phyloP scores from a whole-genome alignment of 768 basidiomycete species.

The Collybia nuda region DNA sequence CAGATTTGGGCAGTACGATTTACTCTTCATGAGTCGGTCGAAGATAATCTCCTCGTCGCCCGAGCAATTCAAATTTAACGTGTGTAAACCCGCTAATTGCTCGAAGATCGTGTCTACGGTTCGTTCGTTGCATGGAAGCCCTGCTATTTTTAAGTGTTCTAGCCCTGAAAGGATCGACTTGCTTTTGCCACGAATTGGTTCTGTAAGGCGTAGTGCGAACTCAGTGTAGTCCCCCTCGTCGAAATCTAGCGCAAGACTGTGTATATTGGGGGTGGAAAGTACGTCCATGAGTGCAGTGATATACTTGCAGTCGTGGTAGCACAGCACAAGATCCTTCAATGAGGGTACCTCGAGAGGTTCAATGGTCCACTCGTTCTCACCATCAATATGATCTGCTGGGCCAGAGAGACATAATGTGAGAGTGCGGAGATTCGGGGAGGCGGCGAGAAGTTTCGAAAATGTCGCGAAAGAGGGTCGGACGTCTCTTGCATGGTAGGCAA shows the following conservation, averaged over 20 bases:
- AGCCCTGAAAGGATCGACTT: constrained; percentile 49
- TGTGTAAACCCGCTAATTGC: constrained; percentile 46
- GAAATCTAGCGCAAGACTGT: constrained; percentile 52
- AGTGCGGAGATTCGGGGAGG: constrained; percentile 51
- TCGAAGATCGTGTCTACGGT: constrained; percentile 38
- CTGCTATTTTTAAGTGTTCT: constrained; percentile 50
- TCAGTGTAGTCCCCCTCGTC: constrained; percentile 53
- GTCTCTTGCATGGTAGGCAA: constrained; percentile 62
- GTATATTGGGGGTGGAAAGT: constrained; percentile 38
- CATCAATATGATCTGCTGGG: constrained; percentile 40
- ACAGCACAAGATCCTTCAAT: constrained; percentile 35
- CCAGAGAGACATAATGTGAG: constrained; percentile 60
- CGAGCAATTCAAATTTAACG: constrained; percentile 35
- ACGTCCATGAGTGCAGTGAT: constrained; percentile 36
- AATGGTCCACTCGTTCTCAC: constrained; percentile 31
- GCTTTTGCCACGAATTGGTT: constrained; percentile 33
- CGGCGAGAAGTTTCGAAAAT: constrained; percentile 50
- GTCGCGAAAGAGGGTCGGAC: constrained; percentile 59
- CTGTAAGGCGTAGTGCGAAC: constrained; percentile 44
- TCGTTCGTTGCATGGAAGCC: constrained; percentile 40
- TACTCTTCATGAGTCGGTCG: constrained; percentile 18
- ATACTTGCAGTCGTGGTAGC: constrained; percentile 38
- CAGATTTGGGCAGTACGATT: constrained; percentile 50
- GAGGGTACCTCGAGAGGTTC: constrained; percentile 37
- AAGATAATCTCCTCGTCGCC: constrained; percentile 31